These are phyloP conservation scores for Phoenix roebelenii DNA, from an alignment of 176 grass and related monocot genomes.

Conservation along the genomic window DNA sequence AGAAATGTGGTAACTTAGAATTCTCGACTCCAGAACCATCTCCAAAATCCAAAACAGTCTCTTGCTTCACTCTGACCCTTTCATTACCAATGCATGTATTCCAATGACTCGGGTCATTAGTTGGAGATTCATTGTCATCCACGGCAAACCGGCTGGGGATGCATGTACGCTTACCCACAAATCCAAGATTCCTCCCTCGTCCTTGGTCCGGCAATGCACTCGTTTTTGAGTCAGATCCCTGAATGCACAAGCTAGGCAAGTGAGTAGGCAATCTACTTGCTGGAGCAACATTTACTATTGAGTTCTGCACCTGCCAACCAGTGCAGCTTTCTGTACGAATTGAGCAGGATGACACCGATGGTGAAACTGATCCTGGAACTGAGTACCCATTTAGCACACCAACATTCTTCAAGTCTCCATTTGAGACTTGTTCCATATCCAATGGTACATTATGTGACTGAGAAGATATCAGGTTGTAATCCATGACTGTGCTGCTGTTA, in stretches of 20 bases:
- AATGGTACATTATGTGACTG: background rate
- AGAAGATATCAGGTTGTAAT: background rate
- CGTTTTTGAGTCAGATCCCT: no score
- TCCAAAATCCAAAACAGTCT: background rate
- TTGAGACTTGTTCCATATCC: background rate
- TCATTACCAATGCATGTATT: background rate
- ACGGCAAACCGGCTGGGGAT: background rate
- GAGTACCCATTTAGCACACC: background rate
- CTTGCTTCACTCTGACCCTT: background rate
- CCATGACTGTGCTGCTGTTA: background rate
- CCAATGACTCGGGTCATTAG: background rate
- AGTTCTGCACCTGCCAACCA: no score
- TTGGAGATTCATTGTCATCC: conserved; percentile 3
- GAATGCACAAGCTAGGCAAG: no score
- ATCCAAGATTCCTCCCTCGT: background rate
- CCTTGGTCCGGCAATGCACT: no score
- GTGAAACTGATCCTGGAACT: background rate
- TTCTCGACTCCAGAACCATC: background rate
- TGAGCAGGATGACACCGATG: no score
- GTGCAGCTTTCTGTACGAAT: no score
- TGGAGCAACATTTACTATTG: no score
- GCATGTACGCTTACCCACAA: background rate
- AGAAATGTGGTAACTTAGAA: background rate
- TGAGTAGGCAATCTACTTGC: no score
- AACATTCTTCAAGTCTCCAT: background rate